Evolutionary conservation across 2,329 filamentous ascomycete species (phyloP), one percentile per base, ranked within the genome.

Genomic region (Colletotrichum sublineola): DNA sequence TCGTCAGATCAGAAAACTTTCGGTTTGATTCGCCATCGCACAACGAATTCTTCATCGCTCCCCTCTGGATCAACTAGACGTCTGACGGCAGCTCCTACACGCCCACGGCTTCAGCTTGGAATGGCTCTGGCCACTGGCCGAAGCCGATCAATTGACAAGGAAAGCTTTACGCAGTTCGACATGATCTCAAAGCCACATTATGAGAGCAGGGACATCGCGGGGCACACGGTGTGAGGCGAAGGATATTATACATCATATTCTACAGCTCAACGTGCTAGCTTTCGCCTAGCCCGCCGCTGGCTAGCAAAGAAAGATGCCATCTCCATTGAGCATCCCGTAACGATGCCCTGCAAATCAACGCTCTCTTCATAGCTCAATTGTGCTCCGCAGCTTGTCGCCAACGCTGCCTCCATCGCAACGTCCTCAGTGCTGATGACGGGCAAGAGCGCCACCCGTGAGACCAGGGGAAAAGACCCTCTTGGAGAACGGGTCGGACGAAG

Each of bases 121-220:
- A 56, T n/a, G 52, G 8, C 7, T 36, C 31, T 36, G 15, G 29
- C 50, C 29, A 53, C 29, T 31, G 29, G 33, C 24, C 29, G 29
- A 31, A 7, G 29, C 29, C 24, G 9, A 20, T 15, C 29, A 20
- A 31, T 31, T 11, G 15, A 20, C 50, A 15, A 31, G 52, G 20
- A 7, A n/a, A 11, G 8, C 46, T 56, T 14, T 6, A 14, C 2
- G 31, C 9, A 56, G 18, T 20, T n/a, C 12, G n/a, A 2, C n/a
- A 0, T n/a, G 7, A 6, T 14, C 3, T 2, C 77, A 71, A 79
- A 82, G 20, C 42, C 50, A 29, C 5, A 44, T 64, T 52, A 64
- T 57, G 56, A 14, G 8, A 9, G 15, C 18, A 55, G 9, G n/a
- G 11, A 33, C 46, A 38, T 56, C 6, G 5, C 44, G 33, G 42